Evolutionary conservation across 1,139 yeast species (phyloP), one percentile per base, ranked within the genome.

Genomic region (Geotrichum reessii): DNA sequence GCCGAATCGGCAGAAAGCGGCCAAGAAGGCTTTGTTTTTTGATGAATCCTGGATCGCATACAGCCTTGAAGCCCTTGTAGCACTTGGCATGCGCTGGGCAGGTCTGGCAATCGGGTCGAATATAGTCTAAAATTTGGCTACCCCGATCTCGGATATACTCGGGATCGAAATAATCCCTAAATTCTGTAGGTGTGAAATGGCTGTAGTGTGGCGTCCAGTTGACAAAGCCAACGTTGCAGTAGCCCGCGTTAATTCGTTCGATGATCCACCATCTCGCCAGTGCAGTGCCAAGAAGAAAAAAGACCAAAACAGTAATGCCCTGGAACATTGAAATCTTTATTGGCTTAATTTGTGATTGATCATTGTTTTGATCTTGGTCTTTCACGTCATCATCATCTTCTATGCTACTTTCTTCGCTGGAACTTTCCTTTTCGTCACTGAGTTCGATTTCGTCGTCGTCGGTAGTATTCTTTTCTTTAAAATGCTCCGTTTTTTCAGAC

Each of bases 81-180:
- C 98, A 93, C 55, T 82, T 76, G 0, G 95, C 95, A 72, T 92
- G 87, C 9, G 78, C 79, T 0, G 98, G 98, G 68, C 98, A 92
- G 44, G 81, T 81, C 7, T 80, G 74, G 72, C 98, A 93, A 1
- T 67, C 61, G 3, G 97, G 96, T 57, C 81, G 81, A 58, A 74
- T 63, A n/a, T 56, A 61, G 54, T 71, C 71, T 51, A 68, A 50
- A 5, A 57, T 58, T 24, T 54, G 57, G 46, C 67, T 64, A 54
- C 22, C 63, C 58, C 47, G 71, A 50, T 64, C 66, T 14, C 58
- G 52, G 3, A 58, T 47, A 22, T 61, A 54, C 22, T 58, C 56
- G 22, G 53, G 62, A n/a, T 61, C 61, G 46, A 59, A 59, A 22
- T 53, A 59, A 6, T 54, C 61, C 12, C 27, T 28, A 33, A 57